Evolutionary conservation across 805 yeast species (phyloP).

Genomic region (Sugiyamaella chiloensis): DNA sequence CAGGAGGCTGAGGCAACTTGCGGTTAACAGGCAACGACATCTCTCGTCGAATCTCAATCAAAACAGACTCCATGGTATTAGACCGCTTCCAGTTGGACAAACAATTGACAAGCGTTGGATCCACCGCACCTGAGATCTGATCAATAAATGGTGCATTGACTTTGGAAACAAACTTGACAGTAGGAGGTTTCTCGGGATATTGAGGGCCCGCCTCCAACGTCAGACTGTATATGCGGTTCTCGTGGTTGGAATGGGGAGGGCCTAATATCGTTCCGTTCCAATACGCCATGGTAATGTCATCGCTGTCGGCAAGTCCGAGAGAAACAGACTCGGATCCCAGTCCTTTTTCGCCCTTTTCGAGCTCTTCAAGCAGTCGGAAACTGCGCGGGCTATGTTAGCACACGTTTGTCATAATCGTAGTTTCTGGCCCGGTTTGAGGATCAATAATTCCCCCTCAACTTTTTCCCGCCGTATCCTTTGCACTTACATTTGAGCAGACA

Average conservation of each 20-base stretch:
- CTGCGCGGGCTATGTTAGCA: slow-evolving; percentile 65
- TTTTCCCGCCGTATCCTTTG: not conserved
- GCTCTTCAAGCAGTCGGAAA: slow-evolving; percentile 89
- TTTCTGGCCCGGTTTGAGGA: not conserved
- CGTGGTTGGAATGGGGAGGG: slow-evolving; percentile 89
- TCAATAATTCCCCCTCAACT: no score
- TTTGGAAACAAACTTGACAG: slow-evolving; percentile 73
- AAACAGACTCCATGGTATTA: slow-evolving; percentile 90
- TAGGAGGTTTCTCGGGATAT: slow-evolving; percentile 90
- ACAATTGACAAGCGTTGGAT: slow-evolving; percentile 54
- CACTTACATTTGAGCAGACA: slow-evolving; percentile 17
- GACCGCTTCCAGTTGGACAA: slow-evolving; percentile 82
- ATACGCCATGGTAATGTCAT: slow-evolving; percentile 86
- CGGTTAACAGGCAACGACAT: slow-evolving; percentile 84
- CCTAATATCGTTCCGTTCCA: slow-evolving; percentile 99
- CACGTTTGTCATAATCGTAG: no score
- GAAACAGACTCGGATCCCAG: slow-evolving; percentile 96
- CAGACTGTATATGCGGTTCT: slow-evolving; percentile 86
- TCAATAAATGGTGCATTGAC: slow-evolving; percentile 93
- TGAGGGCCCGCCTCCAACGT: slow-evolving; percentile 74
- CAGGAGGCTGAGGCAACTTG: slow-evolving; percentile 86
- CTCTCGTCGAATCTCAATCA: slow-evolving; percentile 79
- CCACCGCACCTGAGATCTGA: slow-evolving; percentile 51
- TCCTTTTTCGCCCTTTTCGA: slow-evolving; percentile 98
- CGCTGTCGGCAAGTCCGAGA: slow-evolving; percentile 85